These are phyloP conservation scores for Chaetomium strumarium DNA, from an alignment of 2,329 filamentous ascomycete genomes.

Conservation along the genomic window DNA sequence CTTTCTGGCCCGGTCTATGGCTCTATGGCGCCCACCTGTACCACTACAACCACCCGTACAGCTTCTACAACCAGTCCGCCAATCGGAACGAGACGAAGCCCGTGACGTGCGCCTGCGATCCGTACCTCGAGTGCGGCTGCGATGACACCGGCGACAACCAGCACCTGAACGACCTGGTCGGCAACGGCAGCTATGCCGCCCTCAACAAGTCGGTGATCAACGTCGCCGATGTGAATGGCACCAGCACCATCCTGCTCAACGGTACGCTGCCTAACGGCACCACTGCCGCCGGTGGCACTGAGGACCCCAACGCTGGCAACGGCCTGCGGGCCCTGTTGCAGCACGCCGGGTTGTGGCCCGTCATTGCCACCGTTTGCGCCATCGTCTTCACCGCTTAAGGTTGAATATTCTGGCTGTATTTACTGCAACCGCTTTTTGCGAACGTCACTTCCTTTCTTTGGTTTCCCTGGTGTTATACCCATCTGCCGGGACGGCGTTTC, in stretches of 20 bases:
- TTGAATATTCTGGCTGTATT: neutral
- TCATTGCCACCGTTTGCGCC: slow-evolving; percentile 38
- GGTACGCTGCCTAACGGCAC: slow-evolving; percentile 69
- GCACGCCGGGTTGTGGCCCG: slow-evolving; percentile 46
- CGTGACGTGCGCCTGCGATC: slow-evolving; percentile 56
- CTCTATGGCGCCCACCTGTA: slow-evolving; percentile 56
- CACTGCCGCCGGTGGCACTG: slow-evolving; percentile 43
- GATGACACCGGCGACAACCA: slow-evolving; percentile 50
- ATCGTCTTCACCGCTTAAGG: slow-evolving; percentile 39
- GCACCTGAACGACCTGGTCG: slow-evolving; percentile 58
- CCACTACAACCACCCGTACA: slow-evolving; percentile 47
- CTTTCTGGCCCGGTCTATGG: slow-evolving; percentile 61
- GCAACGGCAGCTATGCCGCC: slow-evolving; percentile 53
- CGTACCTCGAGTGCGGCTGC: slow-evolving; percentile 55
- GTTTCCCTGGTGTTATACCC: too few species aligned
- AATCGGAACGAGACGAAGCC: slow-evolving; percentile 53
- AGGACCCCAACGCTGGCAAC: slow-evolving; percentile 33
- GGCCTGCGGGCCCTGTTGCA: slow-evolving; percentile 32
- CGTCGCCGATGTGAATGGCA: slow-evolving; percentile 58
- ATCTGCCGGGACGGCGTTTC: neutral
- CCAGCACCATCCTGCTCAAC: slow-evolving; percentile 61
- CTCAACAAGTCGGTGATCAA: slow-evolving; percentile 58
- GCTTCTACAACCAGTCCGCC: slow-evolving; percentile 45
- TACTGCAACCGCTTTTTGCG: neutral
- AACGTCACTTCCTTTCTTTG: neutral